Conservation (phyloP, 805 yeast species). For the Tetrapisispora phaffii region DNA sequence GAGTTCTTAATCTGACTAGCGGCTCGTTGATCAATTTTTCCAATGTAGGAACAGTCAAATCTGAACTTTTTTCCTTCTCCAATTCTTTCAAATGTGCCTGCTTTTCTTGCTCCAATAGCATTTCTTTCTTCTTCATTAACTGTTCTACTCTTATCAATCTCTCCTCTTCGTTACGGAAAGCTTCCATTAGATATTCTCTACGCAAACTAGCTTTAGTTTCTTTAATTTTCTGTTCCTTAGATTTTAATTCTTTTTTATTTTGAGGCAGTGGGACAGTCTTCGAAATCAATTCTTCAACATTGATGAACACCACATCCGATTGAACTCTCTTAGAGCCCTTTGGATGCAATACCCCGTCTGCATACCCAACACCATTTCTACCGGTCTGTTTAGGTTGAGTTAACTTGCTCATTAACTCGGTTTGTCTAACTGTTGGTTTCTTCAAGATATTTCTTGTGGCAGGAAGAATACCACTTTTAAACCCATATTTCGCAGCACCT, state of each 20-base stretch:
- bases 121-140: constrained; percentile 29
- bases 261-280: constrained; percentile 41
- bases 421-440: constrained; percentile 46
- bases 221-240: constrained; percentile 21
- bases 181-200: constrained; percentile 56
- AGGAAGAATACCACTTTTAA: constrained; percentile 77
- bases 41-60: constrained; percentile 71
- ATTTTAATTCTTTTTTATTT: background rate
- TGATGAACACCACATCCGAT: constrained; percentile 40
- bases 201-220: constrained; percentile 48
- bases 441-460: constrained; percentile 65
- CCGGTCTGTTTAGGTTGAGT: constrained; percentile 39
- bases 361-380: constrained; percentile 46
- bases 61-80: constrained; percentile 23
- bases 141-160: constrained; percentile 32
- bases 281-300: constrained; percentile 51
- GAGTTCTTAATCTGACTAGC: constrained; percentile 61
- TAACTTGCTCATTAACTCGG: constrained; percentile 30
- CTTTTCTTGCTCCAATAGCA: constrained; percentile 30
- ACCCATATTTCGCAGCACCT: constrained; percentile 37
- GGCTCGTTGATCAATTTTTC: constrained; percentile 59
- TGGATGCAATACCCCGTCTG: constrained; percentile 61
- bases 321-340: constrained; percentile 50
- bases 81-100: constrained; percentile 25
- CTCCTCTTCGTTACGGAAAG: constrained; percentile 46